phyloP scores from a whole-genome alignment of 192 early-diverging fungal species.

The Oehlia diaphana region DNA sequence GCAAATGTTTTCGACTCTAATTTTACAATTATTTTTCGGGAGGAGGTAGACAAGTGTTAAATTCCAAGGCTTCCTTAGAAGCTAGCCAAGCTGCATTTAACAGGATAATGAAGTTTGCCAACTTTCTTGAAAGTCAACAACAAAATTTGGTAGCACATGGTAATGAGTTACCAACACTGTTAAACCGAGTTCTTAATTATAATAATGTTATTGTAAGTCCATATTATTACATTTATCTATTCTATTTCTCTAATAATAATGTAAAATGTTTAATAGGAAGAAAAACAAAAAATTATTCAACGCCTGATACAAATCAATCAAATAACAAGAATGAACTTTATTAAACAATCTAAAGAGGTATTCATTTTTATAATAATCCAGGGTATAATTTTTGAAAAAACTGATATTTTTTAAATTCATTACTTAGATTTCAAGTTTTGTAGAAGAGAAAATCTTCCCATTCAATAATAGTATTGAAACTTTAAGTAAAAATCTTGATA shows the following conservation, averaged over 20 bases:
- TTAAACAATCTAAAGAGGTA: slow-evolving; percentile 18
- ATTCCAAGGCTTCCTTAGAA: slow-evolving; percentile 12
- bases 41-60: slow-evolving; percentile 7
- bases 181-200: background rate
- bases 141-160: background rate
- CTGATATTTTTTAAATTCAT: background rate
- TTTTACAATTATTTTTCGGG: background rate
- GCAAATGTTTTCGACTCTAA: background rate
- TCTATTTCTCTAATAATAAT: background rate
- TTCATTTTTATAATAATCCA: background rate
- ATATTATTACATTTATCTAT: background rate
- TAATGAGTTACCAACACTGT: background rate
- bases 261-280: background rate
- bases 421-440: slow-evolving; percentile 8
- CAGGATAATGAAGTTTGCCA: background rate
- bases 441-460: background rate
- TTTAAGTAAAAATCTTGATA: slow-evolving; percentile 21
- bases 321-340: background rate
- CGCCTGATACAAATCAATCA: background rate
- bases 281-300: slow-evolving; percentile 12
- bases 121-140: background rate
- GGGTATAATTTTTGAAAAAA: background rate
- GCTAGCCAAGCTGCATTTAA: slow-evolving; percentile 6
- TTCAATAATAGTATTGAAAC: background rate
- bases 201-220: slow-evolving; percentile 15